A percentile compares a stretch with the other conserved stretches of the same genome.
These are phyloP conservation scores for Conringia planisiliqua DNA, from an alignment of 345 rosid genomes.

Conservation along the genomic window DNA sequence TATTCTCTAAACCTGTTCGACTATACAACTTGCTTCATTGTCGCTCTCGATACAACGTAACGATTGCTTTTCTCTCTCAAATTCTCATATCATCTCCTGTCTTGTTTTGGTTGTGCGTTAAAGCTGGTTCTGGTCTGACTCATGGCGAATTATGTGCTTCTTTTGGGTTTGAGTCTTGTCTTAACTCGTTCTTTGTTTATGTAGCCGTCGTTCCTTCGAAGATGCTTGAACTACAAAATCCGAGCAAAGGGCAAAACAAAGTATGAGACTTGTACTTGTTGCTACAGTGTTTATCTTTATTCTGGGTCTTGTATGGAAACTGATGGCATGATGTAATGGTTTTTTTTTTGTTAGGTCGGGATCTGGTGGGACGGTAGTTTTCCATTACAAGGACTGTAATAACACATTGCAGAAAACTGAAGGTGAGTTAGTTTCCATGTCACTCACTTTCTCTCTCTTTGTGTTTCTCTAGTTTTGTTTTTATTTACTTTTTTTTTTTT, in stretches of 20 bases:
- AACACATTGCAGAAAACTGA: constrained; percentile 73
- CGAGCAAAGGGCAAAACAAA: constrained; percentile 52
- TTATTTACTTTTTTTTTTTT: background rate
- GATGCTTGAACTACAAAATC: constrained; percentile 64
- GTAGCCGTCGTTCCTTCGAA: constrained; percentile 75
- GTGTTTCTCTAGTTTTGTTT: background rate
- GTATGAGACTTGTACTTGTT: constrained; percentile 33
- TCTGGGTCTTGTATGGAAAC: background rate
- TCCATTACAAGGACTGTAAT: constrained; percentile 76
- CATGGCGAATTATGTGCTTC: background rate
- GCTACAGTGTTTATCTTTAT: background rate
- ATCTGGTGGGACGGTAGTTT: constrained; percentile 61
- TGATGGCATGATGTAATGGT: constrained; percentile 3
- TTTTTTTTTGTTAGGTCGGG: constrained; percentile 52
- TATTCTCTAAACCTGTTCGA: constrained; percentile 84
- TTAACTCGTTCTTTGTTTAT: constrained; percentile 2
- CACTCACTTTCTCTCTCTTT: background rate
- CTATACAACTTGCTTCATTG: constrained; percentile 64
- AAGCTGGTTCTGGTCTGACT: background rate
- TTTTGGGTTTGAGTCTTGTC: background rate
- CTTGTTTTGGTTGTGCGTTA: background rate
- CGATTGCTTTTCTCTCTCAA: background rate
- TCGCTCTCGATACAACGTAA: constrained; percentile 59
- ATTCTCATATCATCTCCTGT: background rate
- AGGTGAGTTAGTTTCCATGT: constrained; percentile 40